Percentiles rank a stretch among this genome's conserved stretches.
These are phyloP conservation scores for Suillus occidentalis DNA, from an alignment of 768 basidiomycete species.

Conservation along the genomic window DNA sequence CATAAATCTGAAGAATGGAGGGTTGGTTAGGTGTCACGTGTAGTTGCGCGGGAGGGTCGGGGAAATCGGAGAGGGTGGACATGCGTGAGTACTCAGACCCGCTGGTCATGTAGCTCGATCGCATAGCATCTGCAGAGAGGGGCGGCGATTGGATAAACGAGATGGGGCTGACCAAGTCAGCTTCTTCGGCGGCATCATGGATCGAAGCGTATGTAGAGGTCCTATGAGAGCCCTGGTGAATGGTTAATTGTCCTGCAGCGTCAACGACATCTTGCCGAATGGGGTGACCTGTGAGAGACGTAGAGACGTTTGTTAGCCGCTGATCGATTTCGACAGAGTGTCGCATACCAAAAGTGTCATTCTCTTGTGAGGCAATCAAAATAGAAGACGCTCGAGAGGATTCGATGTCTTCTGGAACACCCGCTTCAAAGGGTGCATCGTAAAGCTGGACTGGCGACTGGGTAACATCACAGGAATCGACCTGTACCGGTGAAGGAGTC, in stretches of 20 bases:
- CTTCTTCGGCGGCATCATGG: conserved; percentile 13
- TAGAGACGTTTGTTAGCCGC: conserved; percentile 5
- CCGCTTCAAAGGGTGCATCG: neutral
- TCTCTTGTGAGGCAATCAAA: conserved; percentile 19
- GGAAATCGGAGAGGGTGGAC: conserved; percentile 74
- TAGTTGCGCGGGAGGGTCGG: conserved; percentile 50
- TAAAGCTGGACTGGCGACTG: conserved; percentile 13
- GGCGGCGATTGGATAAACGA: conserved; percentile 19
- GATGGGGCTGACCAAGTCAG: conserved; percentile 15
- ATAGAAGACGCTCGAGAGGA: conserved; percentile 25
- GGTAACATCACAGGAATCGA: conserved; percentile 9
- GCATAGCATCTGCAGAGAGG: conserved; percentile 34
- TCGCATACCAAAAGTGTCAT: conserved; percentile 32
- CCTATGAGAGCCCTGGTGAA: conserved; percentile 13
- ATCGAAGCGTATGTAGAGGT: conserved; percentile 26
- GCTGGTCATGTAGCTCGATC: conserved; percentile 61
- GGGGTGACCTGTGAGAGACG: conserved; percentile 19
- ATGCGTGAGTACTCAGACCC: conserved; percentile 60
- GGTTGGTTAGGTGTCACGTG: conserved; percentile 31
- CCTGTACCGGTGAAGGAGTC: conserved; percentile 16
- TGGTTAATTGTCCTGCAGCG: conserved; percentile 13
- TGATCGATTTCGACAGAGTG: neutral
- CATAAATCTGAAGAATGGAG: conserved; percentile 47
- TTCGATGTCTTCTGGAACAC: conserved; percentile 27
- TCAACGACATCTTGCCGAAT: conserved; percentile 23